A percentile compares a stretch with the other conserved stretches of the same genome.
Evolutionary conservation across 2,329 filamentous ascomycete genomes (phyloP).

Genomic region (Aureobasidium musti): DNA sequence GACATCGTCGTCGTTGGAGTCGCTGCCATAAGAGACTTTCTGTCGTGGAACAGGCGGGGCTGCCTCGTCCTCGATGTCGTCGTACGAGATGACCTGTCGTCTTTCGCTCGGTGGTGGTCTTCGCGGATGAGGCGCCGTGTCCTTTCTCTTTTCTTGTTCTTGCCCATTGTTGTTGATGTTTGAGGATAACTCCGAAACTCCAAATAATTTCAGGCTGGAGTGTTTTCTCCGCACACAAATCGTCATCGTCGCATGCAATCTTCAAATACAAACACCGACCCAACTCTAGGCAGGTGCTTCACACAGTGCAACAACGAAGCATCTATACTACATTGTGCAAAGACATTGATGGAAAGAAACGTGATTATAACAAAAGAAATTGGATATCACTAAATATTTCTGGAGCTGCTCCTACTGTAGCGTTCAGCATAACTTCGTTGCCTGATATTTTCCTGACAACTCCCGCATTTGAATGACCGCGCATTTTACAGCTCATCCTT

Average conservation of each 20-base stretch:
- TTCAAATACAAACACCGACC: too few species aligned
- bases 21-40: slow-evolving; percentile 29
- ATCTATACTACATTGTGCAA: not conserved
- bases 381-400: slow-evolving; percentile 25
- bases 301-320: not conserved
- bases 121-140: slow-evolving; percentile 50
- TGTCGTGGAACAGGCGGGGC: slow-evolving; percentile 30
- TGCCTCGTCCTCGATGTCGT: slow-evolving; percentile 27
- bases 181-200: not conserved
- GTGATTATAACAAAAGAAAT: slow-evolving; percentile 9
- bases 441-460: slow-evolving; percentile 18
- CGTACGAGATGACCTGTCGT: slow-evolving; percentile 31
- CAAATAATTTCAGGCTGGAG: not conserved
- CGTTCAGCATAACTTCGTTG: slow-evolving; percentile 19
- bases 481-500: slow-evolving; percentile 33
- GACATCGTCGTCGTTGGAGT: slow-evolving; percentile 13
- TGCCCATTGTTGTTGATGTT: slow-evolving; percentile 21
- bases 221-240: not conserved
- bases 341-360: not conserved
- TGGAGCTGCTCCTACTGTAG: slow-evolving; percentile 12
- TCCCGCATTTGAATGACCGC: not conserved
- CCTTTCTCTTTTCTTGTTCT: slow-evolving; percentile 31
- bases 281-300: too few species aligned
- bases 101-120: slow-evolving; percentile 14
- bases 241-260: slow-evolving; percentile 23